A percentile compares a stretch with the other conserved stretches of the same genome.
phyloP scores from a whole-genome alignment of 2,329 filamentous ascomycete species.

The Trichoderma harzianum region DNA sequence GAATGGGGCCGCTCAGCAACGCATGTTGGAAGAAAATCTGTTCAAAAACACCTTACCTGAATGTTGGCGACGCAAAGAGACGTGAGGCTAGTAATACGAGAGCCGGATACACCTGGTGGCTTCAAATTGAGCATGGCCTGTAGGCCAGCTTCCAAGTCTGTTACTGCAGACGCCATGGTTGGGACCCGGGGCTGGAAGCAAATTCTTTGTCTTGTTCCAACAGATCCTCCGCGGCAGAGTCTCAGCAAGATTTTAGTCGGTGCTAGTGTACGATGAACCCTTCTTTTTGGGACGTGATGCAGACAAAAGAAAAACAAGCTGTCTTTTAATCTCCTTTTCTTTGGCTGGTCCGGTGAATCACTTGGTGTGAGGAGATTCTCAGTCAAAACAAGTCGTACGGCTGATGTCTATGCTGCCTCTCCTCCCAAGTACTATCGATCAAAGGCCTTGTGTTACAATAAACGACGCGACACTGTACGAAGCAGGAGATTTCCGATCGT shows the following conservation, averaged over 20 bases:
- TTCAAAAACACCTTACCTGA: constrained; percentile 58
- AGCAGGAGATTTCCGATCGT: constrained; percentile 6
- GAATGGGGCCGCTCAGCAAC: background rate
- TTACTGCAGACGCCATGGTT: constrained; percentile 82
- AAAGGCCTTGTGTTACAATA: constrained; percentile 18
- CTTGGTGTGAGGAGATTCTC: constrained; percentile 18
- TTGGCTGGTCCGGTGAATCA: constrained; percentile 15
- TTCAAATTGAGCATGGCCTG: constrained; percentile 90
- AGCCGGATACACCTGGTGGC: constrained; percentile 89
- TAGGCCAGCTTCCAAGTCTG: constrained; percentile 84
- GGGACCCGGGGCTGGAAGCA: constrained; percentile 27
- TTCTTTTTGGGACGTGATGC: background rate
- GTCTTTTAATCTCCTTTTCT: background rate
- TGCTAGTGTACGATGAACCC: constrained; percentile 9
- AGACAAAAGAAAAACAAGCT: constrained; percentile 9
- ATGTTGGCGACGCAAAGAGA: constrained; percentile 83
- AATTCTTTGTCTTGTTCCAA: background rate
- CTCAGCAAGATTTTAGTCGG: background rate
- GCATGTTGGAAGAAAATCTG: background rate
- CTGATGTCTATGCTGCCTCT: constrained; percentile 14
- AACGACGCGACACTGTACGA: constrained; percentile 19
- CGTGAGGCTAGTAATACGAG: constrained; percentile 85
- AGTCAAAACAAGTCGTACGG: constrained; percentile 15
- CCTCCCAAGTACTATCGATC: constrained; percentile 16
- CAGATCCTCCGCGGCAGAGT: constrained; percentile 1